These are phyloP conservation scores for Onygena corvina DNA, from an alignment of 2,329 filamentous ascomycete species.

Conservation along the genomic window DNA sequence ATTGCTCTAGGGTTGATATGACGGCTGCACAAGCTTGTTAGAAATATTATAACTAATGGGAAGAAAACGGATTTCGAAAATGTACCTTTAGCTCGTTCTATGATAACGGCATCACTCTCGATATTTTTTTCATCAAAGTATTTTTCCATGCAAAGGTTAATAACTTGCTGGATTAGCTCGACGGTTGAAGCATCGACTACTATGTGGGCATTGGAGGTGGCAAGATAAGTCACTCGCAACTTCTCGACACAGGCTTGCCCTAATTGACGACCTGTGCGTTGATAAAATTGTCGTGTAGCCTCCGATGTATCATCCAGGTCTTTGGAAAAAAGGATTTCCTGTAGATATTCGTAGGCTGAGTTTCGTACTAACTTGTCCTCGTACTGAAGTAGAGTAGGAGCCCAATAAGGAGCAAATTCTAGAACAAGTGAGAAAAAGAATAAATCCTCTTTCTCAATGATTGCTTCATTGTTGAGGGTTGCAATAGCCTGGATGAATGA, in stretches of 20 bases:
- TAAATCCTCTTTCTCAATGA: conserved; percentile 23
- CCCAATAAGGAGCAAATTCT: conserved; percentile 38
- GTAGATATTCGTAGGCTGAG: conserved; percentile 35
- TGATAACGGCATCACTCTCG: conserved; percentile 27
- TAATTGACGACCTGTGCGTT: conserved; percentile 25
- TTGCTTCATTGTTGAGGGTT: conserved; percentile 26
- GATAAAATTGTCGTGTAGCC: conserved; percentile 21
- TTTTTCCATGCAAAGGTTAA: conserved; percentile 28
- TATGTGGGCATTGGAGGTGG: conserved; percentile 15
- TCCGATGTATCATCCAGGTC: conserved; percentile 23
- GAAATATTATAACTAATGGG: conserved; percentile 6
- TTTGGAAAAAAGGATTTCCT: conserved; percentile 32
- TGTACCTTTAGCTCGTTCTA: conserved; percentile 28
- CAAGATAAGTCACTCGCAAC: conserved; percentile 25
- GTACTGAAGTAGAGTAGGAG: conserved; percentile 42
- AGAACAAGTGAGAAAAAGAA: conserved; percentile 30
- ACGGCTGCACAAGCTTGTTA: conserved; percentile 20
- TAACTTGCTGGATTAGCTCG: conserved; percentile 27
- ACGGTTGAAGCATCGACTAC: conserved; percentile 28
- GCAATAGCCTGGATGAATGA: conserved; percentile 42
- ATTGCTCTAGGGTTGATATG: conserved; percentile 25
- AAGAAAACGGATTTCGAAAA: not conserved
- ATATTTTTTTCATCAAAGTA: conserved; percentile 27
- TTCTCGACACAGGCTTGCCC: conserved; percentile 24
- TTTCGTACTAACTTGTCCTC: conserved; percentile 36